Base-by-base conservation (phyloP, 2,329 filamentous ascomycete genomes). In the Zymoseptoria crescenta region DNA sequence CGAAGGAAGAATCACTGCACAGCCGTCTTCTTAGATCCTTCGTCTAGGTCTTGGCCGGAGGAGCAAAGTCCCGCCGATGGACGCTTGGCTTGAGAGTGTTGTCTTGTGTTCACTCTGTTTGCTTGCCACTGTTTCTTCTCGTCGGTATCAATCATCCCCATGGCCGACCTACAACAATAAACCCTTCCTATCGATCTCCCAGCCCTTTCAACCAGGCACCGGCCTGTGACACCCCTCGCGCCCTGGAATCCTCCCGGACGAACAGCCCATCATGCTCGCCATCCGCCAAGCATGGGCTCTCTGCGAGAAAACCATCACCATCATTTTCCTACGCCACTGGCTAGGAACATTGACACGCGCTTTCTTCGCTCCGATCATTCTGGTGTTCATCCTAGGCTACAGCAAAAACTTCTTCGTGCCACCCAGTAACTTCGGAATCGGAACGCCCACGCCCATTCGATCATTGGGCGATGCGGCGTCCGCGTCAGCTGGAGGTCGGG, bases 381-480 rank as follows among this genome's bases (percentile, higher is more conserved):
- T 70, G 62, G 76, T 78, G 73, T 77, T 77, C 69, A 75, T 75
- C 65, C 81, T 81, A 52, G 77, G 77, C 56, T 73, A 70, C 55
- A 87, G 90, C 16, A 87, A 89, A 66, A 92, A 92, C 71, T 83
- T 96, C 63, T 93, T 96, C 68, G 83, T 92, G 3, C 87, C 90
- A 0, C 87, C 89, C 1, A 87, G 88, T 0, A 76, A 81, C 2
- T 96, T 82, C 68, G 92, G 92, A 51, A 85, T 96, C 64, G 88
- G 86, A 51, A 71, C 79, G 0, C 73, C 84, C 0, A 77, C 75
- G 6, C 79, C 85, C 0, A 75, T 96, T 62, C 82, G 85, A 60
- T 81, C 83, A 9, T 80, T 96, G 19, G 69, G 78, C 35, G 76
- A 88, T 62, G 89, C 86, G 1, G 79, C 96, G 30, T 70, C 74